Conservation (phyloP, 169 alveolate genomes). For the Cryptosporidium muris region DNA sequence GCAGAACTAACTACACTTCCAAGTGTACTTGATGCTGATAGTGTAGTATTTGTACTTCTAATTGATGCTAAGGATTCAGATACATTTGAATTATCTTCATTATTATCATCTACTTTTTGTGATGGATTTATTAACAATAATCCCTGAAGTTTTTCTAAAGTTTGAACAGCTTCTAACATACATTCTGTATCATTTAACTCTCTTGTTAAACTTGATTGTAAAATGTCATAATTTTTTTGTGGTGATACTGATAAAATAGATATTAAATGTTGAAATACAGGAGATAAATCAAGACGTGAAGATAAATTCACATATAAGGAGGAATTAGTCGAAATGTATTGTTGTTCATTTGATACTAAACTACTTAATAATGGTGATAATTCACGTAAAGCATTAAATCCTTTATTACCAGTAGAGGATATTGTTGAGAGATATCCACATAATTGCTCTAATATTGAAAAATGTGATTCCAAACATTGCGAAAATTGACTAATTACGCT, state of each 20-base stretch:
- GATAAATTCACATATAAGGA: background rate
- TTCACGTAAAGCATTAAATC: conserved; percentile 8
- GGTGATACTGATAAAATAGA: conserved; percentile 25
- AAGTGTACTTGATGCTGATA: background rate
- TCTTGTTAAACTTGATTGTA: conserved; percentile 37
- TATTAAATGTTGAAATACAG: conserved; percentile 39
- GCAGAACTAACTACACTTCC: conserved; percentile 67
- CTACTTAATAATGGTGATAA: conserved; percentile 40
- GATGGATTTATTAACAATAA: conserved; percentile 18
- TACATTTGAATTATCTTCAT: background rate
- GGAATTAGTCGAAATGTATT: too few species aligned
- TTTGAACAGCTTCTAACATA: conserved; percentile 73
- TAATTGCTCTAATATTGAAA: conserved; percentile 50
- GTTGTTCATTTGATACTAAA: background rate
- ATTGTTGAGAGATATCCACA: conserved; percentile 48
- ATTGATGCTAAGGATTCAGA: conserved; percentile 23
- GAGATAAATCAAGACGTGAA: conserved; percentile 58
- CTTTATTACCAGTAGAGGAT: conserved; percentile 29
- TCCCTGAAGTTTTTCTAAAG: conserved; percentile 71
- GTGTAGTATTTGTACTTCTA: background rate
- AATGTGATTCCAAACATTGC: conserved; percentile 27
- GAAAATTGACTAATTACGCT: conserved; percentile 58
- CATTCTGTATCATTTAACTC: conserved; percentile 74
- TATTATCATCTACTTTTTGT: conserved; percentile 12
- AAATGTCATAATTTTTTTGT: conserved; percentile 55